Base-by-base conservation (phyloP, 1,139 yeast genomes). In the Debaryomyces udenii region DNA sequence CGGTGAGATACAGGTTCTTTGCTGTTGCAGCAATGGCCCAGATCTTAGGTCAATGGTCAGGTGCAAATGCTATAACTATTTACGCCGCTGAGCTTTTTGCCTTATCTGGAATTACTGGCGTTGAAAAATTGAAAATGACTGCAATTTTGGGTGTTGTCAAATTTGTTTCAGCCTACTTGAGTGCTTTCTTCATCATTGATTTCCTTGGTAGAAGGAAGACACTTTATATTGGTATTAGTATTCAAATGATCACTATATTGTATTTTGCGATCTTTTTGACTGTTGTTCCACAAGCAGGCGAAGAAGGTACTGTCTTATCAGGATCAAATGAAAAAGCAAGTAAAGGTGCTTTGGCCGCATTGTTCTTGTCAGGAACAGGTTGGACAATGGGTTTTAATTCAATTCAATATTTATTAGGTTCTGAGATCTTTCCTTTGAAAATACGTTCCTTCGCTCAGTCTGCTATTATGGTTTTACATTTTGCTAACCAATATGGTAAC, bases 371-470 rank as follows among this genome's bases (percentile, higher is more conserved):
- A 30, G 86, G 85, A 44, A 61, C 70, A 9, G 85, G 83, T 27
- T 81, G 86, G 86, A 75, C 81, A 13, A 57, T 80, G 62, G 86
- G 86, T 7, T 81, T 77, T 70, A 81, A 81, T 60, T 64, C 78
- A 3, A 64, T 79, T 42, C 86, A 80, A 56, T 81, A 80, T 51
- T 67, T 81, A 48, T 61, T 80, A 49, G 81, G 80, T 39, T 70
- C 83, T 4, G 86, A 80, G 57, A 70, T 80, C 40, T 74, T 80
- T 58, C 86, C 86, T 18, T 64, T 80, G 51, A 68, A 73, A 45
- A 69, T 77, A 34, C 67, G 86, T 52, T 71, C 76, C 9, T 62
- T 76, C 49, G 84, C 83, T 20, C 78, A 76, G 44, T 71, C 81
- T 1, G 47, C 74, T 30, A 70, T 76, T 43, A 80, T 80, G 86